Base-by-base conservation (phyloP, 345 rosid genomes). In the Camelina sativa region DNA sequence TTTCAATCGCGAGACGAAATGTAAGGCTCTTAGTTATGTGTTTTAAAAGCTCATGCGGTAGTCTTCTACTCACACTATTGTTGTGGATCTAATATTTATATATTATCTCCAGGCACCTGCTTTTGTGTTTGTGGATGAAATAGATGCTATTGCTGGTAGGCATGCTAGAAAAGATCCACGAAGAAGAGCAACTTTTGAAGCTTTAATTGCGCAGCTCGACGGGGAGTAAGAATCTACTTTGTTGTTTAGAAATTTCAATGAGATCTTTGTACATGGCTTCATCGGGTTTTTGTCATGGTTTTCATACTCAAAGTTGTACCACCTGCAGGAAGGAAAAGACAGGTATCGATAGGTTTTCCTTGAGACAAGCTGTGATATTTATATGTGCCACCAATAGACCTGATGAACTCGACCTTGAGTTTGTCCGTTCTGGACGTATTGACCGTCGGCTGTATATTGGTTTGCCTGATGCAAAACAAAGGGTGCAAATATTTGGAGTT, bases 371-470 rank as follows among this genome's bases (percentile, higher is more conserved):
- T 82, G 97, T 94, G 79, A 94, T 94, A 84, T 94, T 94, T 86
- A 87, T 94, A 55, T 94, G 98, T 79, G 98, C 98, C 32, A 94
- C 98, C 74, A 94, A 94, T 84, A 88, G 96, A 70, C 98, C 97
- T 63, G 96, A 94, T 82, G 98, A 94, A 76, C 81, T 94, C 80
- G 96, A 94, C 87, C 83, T 84, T 25, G 98, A 94, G 81, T 94
- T 94, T 88, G 90, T 94, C 79, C 91, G 93, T 61, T 59, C 87
- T 79, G 97, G 96, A 63, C 94, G 97, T 65, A 94, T 94, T 66
- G 97, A 94, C 77, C 97, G 98, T 50, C 95, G 96, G 44, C 83
- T 94, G 69, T 89, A 89, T 81, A 87, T 94, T 83, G 98, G 98
- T 67, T 83, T 94, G 79, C 98, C 98, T 6, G 90, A 91, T 79